Percentiles rank a stretch among this genome's conserved stretches.
phyloP scores from a whole-genome alignment of 768 basidiomycete species.

The Tremella mesenterica region DNA sequence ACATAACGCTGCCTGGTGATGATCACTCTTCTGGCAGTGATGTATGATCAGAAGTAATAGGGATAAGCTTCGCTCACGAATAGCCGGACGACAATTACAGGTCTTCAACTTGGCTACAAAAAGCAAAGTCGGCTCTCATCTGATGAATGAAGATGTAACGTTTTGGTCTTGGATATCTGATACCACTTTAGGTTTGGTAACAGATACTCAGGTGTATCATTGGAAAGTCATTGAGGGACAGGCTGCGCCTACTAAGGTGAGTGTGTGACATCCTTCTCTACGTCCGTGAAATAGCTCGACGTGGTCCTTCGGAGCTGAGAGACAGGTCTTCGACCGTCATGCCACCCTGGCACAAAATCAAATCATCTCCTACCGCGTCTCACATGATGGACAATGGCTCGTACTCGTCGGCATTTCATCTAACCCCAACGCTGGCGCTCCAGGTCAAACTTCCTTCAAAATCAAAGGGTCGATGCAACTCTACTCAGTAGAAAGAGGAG shows the following conservation, averaged over 20 bases:
- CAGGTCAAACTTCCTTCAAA: constrained; percentile 70
- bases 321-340: constrained; percentile 86
- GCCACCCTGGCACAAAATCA: constrained; percentile 86
- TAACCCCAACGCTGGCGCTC: constrained; percentile 54
- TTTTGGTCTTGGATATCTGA: constrained; percentile 99
- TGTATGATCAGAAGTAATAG: no score
- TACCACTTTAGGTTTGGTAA: constrained; percentile 86
- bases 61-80: not conserved
- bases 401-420: constrained; percentile 91
- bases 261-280: constrained; percentile 3
- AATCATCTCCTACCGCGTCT: constrained; percentile 95
- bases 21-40: no score
- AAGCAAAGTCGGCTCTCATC: constrained; percentile 92
- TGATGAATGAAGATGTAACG: constrained; percentile 84
- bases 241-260: constrained; percentile 40
- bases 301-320: not conserved
- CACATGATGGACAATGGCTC: constrained; percentile 91
- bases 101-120: constrained; percentile 97
- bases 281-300: not conserved
- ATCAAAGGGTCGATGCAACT: constrained; percentile 98
- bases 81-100: constrained; percentile 88
- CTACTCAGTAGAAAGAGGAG: constrained; percentile 82
- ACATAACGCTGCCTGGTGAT: no score
- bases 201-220: constrained; percentile 84
- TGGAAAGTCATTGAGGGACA: constrained; percentile 56